A percentile compares a stretch with the other conserved stretches of the same genome.
phyloP scores from a whole-genome alignment of 176 grass and related monocot species.

The Musa acuminata region DNA sequence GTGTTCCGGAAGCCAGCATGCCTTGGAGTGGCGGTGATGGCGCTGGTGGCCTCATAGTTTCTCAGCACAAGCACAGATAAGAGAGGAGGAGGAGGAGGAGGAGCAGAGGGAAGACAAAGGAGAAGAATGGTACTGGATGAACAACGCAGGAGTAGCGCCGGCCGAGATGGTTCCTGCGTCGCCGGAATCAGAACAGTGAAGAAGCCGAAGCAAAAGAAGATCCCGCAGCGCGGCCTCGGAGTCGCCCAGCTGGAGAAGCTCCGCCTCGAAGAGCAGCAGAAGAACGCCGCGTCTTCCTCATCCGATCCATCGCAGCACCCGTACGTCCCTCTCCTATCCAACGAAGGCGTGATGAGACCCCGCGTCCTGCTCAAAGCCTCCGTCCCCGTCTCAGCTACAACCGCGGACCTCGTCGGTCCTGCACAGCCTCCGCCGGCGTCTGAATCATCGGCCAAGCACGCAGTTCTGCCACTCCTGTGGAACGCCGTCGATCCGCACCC shows the following conservation, averaged over 20 bases:
- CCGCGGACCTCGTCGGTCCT: background rate
- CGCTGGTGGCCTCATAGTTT: too few relatives aligned
- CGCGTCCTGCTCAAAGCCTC: background rate
- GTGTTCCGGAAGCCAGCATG: too few relatives aligned
- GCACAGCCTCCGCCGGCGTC: background rate
- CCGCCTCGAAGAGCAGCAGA: conserved; percentile 18
- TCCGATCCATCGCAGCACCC: background rate
- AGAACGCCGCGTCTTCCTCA: background rate
- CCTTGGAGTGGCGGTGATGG: background rate
- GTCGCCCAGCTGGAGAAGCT: conserved; percentile 29
- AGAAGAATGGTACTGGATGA: too few relatives aligned
- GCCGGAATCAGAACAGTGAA: background rate
- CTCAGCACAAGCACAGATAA: too few relatives aligned
- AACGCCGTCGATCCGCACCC: background rate
- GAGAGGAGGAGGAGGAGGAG: too few relatives aligned
- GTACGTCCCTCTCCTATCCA: background rate
- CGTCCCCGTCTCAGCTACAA: background rate
- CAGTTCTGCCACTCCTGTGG: background rate
- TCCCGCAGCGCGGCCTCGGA: conserved; percentile 26
- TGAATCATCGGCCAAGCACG: background rate
- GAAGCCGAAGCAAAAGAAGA: conserved; percentile 20
- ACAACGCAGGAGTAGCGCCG: background rate
- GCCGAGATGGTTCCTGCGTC: background rate
- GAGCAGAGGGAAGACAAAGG: too few relatives aligned
- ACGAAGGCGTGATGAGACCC: background rate